Evolutionary conservation across 257 asterid genomes (phyloP).

Genomic region (Penstemon eatonii): DNA sequence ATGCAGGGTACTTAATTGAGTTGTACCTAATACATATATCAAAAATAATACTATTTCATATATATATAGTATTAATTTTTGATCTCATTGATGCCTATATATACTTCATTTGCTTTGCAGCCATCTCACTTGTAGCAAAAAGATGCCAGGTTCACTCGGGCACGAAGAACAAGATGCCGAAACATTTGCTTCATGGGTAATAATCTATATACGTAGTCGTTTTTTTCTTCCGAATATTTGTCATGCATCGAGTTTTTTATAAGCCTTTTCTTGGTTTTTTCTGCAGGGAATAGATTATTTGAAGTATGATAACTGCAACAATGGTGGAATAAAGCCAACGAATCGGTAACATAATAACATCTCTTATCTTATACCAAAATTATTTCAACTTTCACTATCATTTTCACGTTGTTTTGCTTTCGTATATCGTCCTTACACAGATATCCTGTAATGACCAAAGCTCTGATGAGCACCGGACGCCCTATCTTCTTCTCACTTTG

Average conservation of each 20-base stretch:
- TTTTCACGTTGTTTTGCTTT: not conserved
- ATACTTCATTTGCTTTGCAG: conserved; percentile 39
- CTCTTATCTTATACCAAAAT: not conserved
- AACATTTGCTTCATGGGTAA: conserved; percentile 86
- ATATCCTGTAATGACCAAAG: conserved; percentile 83
- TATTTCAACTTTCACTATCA: conserved; percentile 6
- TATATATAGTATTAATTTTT: not conserved
- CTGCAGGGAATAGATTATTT: conserved; percentile 86
- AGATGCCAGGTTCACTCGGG: conserved; percentile 95
- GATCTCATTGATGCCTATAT: not conserved
- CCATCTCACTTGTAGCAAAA: conserved; percentile 68
- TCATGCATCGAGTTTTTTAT: not conserved
- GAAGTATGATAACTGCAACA: conserved; percentile 89
- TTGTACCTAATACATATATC: not conserved
- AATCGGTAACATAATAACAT: conserved; percentile 41
- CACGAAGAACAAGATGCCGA: conserved; percentile 83
- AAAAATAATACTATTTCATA: not conserved
- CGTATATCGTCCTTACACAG: conserved; percentile 35
- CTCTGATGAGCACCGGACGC: conserved; percentile 72
- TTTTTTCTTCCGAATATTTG: no score
- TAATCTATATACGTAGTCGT: not conserved
- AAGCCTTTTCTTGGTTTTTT: not conserved
- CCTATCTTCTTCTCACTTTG: conserved; percentile 81
- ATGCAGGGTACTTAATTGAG: conserved; percentile 66
- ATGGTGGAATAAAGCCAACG: conserved; percentile 65